These are phyloP conservation scores for Thinopyrum elongatum DNA, from an alignment of 176 grass and related monocot species.

Conservation along the genomic window DNA sequence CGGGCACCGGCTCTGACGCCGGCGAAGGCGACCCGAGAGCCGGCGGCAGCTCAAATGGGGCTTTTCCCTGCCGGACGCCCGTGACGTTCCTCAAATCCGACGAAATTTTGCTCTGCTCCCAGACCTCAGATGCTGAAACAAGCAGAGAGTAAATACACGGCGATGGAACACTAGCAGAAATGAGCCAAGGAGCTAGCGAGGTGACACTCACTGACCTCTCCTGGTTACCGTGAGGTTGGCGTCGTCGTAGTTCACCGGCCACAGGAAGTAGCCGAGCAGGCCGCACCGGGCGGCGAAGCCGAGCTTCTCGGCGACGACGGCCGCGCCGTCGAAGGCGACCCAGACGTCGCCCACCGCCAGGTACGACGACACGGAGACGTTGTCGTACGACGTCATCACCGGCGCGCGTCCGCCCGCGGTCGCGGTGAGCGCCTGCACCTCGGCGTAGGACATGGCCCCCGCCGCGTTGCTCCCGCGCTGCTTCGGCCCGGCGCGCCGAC, in stretches of 20 bases:
- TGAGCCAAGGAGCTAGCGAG: not conserved
- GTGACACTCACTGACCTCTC: conserved; percentile 39
- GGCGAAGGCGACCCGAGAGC: not conserved
- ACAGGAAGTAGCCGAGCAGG: conserved; percentile 79
- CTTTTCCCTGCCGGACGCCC: conserved; percentile 32
- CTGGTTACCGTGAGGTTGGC: conserved; percentile 57
- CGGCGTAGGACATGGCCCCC: conserved; percentile 71
- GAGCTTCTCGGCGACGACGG: conserved; percentile 73
- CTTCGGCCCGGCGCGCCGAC: conserved; percentile 63
- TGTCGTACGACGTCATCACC: conserved; percentile 48
- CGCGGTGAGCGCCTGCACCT: conserved; percentile 58
- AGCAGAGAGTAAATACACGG: not conserved
- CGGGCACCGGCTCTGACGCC: not conserved
- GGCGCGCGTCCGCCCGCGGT: not conserved
- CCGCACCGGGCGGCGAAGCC: conserved; percentile 39
- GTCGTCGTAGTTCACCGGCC: conserved; percentile 82
- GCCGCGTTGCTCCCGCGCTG: conserved; percentile 63
- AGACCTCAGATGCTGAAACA: conserved; percentile 56
- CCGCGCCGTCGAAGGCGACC: conserved; percentile 70
- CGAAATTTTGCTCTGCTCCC: conserved; percentile 41
- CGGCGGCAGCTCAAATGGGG: conserved; percentile 31
- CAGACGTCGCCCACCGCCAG: conserved; percentile 64
- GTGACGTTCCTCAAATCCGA: conserved; percentile 29
- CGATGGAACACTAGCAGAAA: not conserved
- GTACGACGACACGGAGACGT: conserved; percentile 56